Evolutionary conservation across 116 monocot species (phyloP), one percentile per base, ranked within the genome.

Genomic region (Phalaenopsis hybrid): DNA sequence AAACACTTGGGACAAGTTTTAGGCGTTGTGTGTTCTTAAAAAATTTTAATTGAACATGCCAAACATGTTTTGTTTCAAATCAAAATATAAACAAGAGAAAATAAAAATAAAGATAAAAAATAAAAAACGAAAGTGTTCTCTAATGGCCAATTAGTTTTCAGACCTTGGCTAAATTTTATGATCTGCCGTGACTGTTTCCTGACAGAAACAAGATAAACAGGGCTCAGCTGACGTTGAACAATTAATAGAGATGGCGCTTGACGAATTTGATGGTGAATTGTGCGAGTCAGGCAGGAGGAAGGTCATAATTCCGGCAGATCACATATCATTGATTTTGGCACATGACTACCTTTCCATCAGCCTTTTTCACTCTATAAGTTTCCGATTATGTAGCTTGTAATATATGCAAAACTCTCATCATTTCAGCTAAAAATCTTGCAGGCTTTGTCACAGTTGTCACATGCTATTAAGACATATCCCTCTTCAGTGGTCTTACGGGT

Each of bases 401-500:
- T 45, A 41, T 41, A 28, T 72, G 31, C 31, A 4, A 41, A 75
- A 75, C 16, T 45, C 46, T 46, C 45, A 75, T 43, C 75, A 45
- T 31, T 34, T 9, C 52, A 11, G 72, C 70, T 45, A 73, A 86
- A 52, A 81, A 15, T 82, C 13, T 79, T 90, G 75, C 85, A 97
- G 97, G 94, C 89, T 78, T 76, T 97, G 51, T 83, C 73, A 28
- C 31, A 90, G 45, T 76, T 97, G 67, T 83, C 94, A 82, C 88
- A 90, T 67, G 87, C 94, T 55, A 88, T 97, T 79, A 95, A 97
- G 80, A 85, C 86, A 48, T 73, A 91, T 81, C 91, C 94, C 33
- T 82, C 81, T 65, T 90, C 89, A 63, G 74, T 85, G 34, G 79
- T 67, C 52, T 81, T 94, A 65, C 94, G 97, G 97, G 78, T 90